Conservation (phyloP, 495 filamentous ascomycete genomes). For the Aspergillus asperescens region DNA sequence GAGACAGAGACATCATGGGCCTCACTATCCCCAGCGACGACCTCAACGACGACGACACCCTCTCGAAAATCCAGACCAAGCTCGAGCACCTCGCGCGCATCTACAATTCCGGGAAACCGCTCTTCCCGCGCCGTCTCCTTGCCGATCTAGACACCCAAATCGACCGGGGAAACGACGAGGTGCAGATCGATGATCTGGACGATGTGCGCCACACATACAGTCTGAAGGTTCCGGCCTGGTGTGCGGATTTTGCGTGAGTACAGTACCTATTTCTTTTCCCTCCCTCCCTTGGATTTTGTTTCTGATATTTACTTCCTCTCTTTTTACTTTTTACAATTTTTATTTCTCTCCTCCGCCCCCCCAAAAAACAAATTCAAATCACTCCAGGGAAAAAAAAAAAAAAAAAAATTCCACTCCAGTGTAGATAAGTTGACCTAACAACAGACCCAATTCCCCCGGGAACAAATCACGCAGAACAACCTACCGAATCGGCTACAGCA, state of each 20-base stretch:
- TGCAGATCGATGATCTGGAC: slow-evolving; percentile 17
- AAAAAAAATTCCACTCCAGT: no score
- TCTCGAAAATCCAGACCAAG: not conserved
- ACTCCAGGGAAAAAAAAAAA: not conserved
- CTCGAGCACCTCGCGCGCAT: slow-evolving; percentile 12
- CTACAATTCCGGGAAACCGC: slow-evolving; percentile 17
- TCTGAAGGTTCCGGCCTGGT: slow-evolving; percentile 16
- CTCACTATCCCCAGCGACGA: not conserved
- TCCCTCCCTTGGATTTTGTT: no score
- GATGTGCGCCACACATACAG: slow-evolving; percentile 14
- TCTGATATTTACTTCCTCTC: no score
- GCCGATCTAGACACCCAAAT: slow-evolving; percentile 19
- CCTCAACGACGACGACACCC: slow-evolving; percentile 8
- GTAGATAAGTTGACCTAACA: no score
- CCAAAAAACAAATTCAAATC: no score
- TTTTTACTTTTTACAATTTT: no score
- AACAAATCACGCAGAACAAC: slow-evolving; percentile 12
- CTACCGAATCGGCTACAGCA: slow-evolving; percentile 23
- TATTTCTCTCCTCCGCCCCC: no score
- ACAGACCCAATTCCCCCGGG: no score
- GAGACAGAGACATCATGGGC: not conserved
- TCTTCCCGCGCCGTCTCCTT: slow-evolving; percentile 22
- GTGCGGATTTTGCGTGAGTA: slow-evolving; percentile 19
- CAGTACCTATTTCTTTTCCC: no score
- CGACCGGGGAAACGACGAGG: slow-evolving; percentile 14